Conservation (phyloP, 306 rosid species). For the Glycyrrhiza uralensis region DNA sequence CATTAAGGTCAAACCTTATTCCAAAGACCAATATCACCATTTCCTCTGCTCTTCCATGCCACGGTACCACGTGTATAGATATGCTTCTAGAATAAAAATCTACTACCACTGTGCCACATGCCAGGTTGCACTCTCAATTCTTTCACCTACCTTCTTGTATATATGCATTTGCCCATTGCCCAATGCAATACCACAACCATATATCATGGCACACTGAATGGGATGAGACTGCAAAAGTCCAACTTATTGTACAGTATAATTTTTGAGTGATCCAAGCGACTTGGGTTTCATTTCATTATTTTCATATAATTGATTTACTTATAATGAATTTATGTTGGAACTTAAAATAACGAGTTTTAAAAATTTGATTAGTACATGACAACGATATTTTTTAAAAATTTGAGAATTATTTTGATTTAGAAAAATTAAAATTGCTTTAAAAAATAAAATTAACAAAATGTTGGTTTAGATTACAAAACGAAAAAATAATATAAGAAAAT, state of each 20-base stretch:
- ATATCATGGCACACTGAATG: not conserved
- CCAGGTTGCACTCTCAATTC: not conserved
- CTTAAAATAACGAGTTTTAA: no score
- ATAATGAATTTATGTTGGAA: no score
- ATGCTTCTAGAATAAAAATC: not conserved
- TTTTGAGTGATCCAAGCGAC: no score
- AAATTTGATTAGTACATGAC: no score
- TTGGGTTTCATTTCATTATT: no score
- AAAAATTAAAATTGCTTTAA: no score
- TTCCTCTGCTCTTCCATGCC: not conserved
- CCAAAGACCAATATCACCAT: not conserved
- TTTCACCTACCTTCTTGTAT: slow-evolving; percentile 11
- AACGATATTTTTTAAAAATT: no score
- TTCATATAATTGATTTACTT: no score
- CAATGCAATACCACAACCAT: not conserved
- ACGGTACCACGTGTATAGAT: not conserved
- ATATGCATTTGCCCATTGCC: not conserved
- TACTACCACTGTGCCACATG: not conserved
- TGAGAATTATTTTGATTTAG: no score
- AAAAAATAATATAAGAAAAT: no score
- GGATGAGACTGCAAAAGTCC: slow-evolving; percentile 18
- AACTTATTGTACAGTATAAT: not conserved
- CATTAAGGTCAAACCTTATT: not conserved
- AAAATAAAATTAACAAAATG: no score
- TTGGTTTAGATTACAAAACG: no score